These are phyloP conservation scores for Trametes hirsuta DNA, from an alignment of 1,284 basidiomycete species.

Conservation along the genomic window DNA sequence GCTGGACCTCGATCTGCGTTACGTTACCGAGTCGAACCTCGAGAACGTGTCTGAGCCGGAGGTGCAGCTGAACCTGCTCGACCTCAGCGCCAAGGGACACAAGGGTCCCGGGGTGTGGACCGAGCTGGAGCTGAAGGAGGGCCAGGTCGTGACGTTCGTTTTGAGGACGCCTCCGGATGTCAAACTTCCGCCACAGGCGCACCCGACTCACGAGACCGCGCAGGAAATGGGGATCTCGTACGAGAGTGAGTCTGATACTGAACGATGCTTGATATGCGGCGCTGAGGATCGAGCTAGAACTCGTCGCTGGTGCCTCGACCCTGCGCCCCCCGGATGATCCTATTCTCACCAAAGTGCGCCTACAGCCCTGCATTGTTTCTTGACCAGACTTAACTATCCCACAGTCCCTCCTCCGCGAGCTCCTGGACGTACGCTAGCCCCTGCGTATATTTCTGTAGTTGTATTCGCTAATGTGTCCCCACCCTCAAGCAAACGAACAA, in stretches of 20 bases:
- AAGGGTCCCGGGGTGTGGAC: conserved; percentile 58
- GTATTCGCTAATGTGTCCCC: neutral
- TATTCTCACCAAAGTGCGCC: conserved; percentile 58
- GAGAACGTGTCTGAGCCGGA: conserved; percentile 53
- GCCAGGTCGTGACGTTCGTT: conserved; percentile 86
- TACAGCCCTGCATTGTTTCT: neutral
- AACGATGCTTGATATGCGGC: neutral
- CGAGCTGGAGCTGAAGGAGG: conserved; percentile 71
- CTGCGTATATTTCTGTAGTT: neutral
- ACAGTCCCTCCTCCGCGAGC: conserved; percentile 54
- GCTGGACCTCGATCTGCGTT: conserved; percentile 78
- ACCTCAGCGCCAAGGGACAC: conserved; percentile 69
- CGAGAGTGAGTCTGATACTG: conserved; percentile 38
- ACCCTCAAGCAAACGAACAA: conserved; percentile 62
- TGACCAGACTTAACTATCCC: neutral
- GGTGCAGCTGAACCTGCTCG: conserved; percentile 60
- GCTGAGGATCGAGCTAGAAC: conserved; percentile 34
- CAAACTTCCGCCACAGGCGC: conserved; percentile 24
- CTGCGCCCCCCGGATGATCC: conserved; percentile 61
- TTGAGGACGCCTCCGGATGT: conserved; percentile 63
- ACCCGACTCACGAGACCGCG: conserved; percentile 42
- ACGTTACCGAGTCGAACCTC: conserved; percentile 59
- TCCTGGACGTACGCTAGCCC: conserved; percentile 50
- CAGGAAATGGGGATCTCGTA: conserved; percentile 52
- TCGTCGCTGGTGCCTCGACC: conserved; percentile 52